A percentile compares a stretch with the other conserved stretches of the same genome.
Conservation (phyloP, 2,329 filamentous ascomycete species). For the Alternaria brassicae region DNA sequence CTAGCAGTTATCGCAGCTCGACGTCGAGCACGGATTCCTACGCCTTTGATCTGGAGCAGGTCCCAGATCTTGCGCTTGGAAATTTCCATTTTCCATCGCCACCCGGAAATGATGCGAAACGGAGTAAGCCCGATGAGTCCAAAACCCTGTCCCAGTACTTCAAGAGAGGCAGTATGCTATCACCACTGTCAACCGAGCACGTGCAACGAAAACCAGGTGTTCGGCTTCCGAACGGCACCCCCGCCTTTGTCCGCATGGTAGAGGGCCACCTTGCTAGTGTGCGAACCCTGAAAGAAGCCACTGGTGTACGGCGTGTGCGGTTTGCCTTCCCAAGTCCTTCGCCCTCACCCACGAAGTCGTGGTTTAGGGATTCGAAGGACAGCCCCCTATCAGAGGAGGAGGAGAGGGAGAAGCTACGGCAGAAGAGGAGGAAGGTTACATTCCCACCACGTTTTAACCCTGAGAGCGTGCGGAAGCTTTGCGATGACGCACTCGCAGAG, state of each 20-base stretch:
- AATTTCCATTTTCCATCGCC: constrained; percentile 8
- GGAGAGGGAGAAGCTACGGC: constrained; percentile 20
- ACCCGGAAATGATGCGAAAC: background rate
- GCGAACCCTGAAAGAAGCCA: constrained; percentile 28
- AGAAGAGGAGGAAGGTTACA: constrained; percentile 21
- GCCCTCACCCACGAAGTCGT: constrained; percentile 23
- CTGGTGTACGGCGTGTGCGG: constrained; percentile 17
- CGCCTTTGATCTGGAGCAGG: constrained; percentile 16
- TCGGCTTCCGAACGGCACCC: constrained; percentile 33
- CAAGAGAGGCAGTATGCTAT: constrained; percentile 2
- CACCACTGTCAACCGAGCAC: background rate
- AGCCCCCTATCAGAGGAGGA: constrained; percentile 17
- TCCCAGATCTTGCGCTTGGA: constrained; percentile 11
- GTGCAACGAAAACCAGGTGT: background rate
- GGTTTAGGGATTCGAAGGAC: background rate
- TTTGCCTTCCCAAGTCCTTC: constrained; percentile 25
- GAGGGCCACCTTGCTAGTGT: constrained; percentile 38
- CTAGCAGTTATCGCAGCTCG: constrained; percentile 15
- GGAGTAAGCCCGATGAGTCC: background rate
- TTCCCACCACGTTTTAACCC: constrained; percentile 45
- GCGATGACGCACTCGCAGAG: constrained; percentile 40
- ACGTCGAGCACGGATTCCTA: constrained; percentile 36
- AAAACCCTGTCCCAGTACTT: background rate
- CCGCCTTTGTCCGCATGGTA: constrained; percentile 38
- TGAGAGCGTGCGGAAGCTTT: constrained; percentile 32